Percentiles rank a stretch among this genome's conserved stretches.
phyloP scores from a whole-genome alignment of 768 basidiomycete species.

The Trametes cinnabarina region DNA sequence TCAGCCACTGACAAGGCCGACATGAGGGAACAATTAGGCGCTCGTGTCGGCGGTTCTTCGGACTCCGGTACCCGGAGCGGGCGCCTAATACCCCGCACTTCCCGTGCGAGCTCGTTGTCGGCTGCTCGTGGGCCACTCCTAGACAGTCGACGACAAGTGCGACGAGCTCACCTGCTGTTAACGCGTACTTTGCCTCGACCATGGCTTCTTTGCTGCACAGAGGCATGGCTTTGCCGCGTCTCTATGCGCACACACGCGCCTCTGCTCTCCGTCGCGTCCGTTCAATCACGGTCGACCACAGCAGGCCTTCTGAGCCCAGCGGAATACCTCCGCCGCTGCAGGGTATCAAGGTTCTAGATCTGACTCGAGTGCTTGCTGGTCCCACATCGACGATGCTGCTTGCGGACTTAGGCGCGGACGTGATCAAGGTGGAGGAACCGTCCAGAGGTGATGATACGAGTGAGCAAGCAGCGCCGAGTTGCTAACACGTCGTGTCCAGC shows the following conservation, averaged over 20 bases:
- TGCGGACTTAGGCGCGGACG: conserved; percentile 88
- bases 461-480: conserved; percentile 32
- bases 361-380: conserved; percentile 89
- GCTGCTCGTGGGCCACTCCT: too few relatives aligned
- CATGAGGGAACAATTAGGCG: conserved; percentile 1
- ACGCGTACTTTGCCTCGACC: background rate
- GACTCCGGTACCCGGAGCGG: background rate
- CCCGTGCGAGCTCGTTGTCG: too few relatives aligned
- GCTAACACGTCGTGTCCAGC: conserved; percentile 15
- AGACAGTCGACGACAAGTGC: too few relatives aligned
- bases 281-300: conserved; percentile 10
- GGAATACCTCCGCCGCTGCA: conserved; percentile 78
- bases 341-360: conserved; percentile 81
- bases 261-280: background rate
- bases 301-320: conserved; percentile 2
- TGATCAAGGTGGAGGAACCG: conserved; percentile 87
- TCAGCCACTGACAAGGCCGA: background rate
- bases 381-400: conserved; percentile 91
- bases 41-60: conserved; percentile 4
- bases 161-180: too few relatives aligned
- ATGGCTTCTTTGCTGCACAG: conserved; percentile 6
- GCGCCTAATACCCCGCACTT: too few relatives aligned
- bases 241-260: background rate
- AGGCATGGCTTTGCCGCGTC: background rate
- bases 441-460: conserved; percentile 88